phyloP scores from a whole-genome alignment of 169 alveolate genomes.

The Plasmodium ovale region DNA sequence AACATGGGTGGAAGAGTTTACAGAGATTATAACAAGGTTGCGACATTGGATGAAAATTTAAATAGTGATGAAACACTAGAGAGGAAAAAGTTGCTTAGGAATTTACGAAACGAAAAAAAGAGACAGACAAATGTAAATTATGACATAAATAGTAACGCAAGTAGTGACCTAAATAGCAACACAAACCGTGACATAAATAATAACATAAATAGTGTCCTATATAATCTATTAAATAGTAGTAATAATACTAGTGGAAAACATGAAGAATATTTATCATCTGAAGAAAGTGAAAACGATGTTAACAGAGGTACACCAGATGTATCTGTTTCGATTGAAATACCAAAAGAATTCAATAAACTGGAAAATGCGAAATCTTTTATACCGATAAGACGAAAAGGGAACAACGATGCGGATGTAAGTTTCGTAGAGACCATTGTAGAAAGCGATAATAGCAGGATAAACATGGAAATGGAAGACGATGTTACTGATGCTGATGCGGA shows the following conservation, averaged over 20 bases:
- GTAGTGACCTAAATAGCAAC: too few species aligned
- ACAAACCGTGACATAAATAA: too few species aligned
- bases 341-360: not conserved
- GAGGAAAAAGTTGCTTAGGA: not conserved
- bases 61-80: not conserved
- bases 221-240: not conserved
- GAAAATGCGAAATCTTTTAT: not conserved
- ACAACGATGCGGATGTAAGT: not conserved
- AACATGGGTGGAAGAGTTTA: not conserved
- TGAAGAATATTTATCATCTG: not conserved
- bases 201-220: too few species aligned
- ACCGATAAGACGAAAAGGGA: not conserved
- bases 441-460: not conserved
- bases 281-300: not conserved
- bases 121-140: not conserved
- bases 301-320: not conserved
- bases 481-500: slow-evolving; percentile 2
- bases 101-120: not conserved
- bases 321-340: slow-evolving; percentile 28
- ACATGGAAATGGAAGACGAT: not conserved
- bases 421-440: not conserved
- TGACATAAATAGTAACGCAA: too few species aligned
- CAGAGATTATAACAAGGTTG: not conserved
- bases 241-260: not conserved
- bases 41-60: not conserved